Evolutionary conservation across 106 monocot species (phyloP).

Genomic region (Phalaenopsis aphrodite): DNA sequence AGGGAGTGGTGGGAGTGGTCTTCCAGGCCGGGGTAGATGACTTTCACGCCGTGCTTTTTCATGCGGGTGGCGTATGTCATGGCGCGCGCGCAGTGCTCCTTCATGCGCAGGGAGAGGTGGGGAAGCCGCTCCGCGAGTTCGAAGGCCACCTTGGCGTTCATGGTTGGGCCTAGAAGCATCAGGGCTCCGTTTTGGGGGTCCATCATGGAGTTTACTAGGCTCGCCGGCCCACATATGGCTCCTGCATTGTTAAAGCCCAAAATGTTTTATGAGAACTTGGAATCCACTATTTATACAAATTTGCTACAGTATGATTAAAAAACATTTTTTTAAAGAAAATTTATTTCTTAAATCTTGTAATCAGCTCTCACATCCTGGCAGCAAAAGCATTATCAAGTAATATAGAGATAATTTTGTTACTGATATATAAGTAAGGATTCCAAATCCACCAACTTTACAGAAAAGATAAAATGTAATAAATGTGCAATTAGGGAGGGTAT

Average conservation of each 20-base stretch:
- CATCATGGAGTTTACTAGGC: conserved; percentile 87
- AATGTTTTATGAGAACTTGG: no score
- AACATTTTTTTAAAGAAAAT: no score
- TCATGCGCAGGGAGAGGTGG: conserved; percentile 84
- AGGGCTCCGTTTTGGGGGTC: conserved; percentile 76
- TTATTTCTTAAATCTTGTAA: no score
- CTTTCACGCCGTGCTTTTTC: conserved; percentile 57
- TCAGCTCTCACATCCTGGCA: no score
- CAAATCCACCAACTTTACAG: no score
- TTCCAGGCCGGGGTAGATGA: conserved; percentile 81
- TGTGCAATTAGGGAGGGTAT: no score
- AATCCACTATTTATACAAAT: no score
- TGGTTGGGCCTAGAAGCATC: conserved; percentile 87
- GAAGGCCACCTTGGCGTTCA: conserved; percentile 95
- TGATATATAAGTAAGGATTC: no score
- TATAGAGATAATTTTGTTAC: no score
- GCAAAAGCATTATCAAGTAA: no score
- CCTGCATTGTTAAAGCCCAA: conserved; percentile 25
- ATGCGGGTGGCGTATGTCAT: conserved; percentile 57
- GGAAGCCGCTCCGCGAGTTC: conserved; percentile 86
- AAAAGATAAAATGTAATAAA: no score
- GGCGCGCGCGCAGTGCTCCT: conserved; percentile 78
- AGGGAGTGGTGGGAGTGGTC: conserved; percentile 77
- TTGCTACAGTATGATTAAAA: not conserved
- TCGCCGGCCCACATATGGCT: conserved; percentile 77